A percentile compares a stretch with the other conserved stretches of the same genome.
Evolutionary conservation across 139 green algal genomes (phyloP).

Genomic region (Spirogloea muscicola): DNA sequence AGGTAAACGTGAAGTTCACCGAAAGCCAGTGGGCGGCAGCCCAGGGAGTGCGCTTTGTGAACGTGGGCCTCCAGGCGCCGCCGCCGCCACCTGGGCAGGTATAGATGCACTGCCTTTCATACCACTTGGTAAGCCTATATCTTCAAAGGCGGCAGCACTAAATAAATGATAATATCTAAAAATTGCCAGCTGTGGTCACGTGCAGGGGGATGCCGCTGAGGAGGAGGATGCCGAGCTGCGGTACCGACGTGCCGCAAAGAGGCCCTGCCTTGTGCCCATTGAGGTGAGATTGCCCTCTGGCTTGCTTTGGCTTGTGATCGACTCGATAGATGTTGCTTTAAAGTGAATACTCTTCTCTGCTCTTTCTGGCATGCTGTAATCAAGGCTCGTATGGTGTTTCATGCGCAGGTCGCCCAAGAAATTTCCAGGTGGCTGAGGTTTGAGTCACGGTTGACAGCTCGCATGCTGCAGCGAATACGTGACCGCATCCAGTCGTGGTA

Average conservation of each 20-base stretch:
- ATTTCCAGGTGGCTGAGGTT: not conserved
- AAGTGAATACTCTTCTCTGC: no score
- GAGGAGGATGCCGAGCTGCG: not conserved
- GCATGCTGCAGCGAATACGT: conserved; percentile 44
- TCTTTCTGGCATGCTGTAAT: not conserved
- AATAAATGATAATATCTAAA: not conserved
- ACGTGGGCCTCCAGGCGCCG: conserved; percentile 19
- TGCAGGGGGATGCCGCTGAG: not conserved
- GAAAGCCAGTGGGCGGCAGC: conserved; percentile 22
- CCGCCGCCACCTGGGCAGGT: not conserved
- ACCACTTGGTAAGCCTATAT: no score
- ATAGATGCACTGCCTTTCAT: not conserved
- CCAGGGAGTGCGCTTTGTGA: conserved; percentile 10
- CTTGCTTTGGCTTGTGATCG: no score
- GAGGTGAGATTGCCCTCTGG: no score
- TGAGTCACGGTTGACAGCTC: conserved; percentile 1
- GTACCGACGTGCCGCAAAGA: no score
- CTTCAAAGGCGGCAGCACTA: not conserved
- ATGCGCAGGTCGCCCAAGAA: not conserved
- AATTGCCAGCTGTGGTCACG: not conserved
- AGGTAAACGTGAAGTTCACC: conserved; percentile 24
- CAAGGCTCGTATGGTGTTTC: not conserved
- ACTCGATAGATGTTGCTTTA: no score
- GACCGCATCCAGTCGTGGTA: conserved; percentile 76
- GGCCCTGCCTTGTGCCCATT: no score